Percentiles rank a stretch among this genome's conserved stretches.
phyloP scores from a whole-genome alignment of 768 basidiomycete species.

The Podaxis mareebaensis region DNA sequence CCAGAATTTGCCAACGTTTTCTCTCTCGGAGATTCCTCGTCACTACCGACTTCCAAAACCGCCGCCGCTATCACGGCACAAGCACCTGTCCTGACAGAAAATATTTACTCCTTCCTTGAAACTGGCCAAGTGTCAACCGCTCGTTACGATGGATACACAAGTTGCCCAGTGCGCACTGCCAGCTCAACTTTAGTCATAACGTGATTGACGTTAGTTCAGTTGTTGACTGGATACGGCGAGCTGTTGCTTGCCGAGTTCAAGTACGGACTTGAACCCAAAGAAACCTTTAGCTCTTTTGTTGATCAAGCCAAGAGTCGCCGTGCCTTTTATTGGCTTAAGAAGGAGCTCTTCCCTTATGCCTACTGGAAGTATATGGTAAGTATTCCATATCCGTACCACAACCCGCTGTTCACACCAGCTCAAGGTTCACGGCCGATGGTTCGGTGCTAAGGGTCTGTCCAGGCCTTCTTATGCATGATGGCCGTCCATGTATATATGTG shows the following conservation, averaged over 20 bases:
- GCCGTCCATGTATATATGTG: not conserved
- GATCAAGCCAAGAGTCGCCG: constrained; percentile 77
- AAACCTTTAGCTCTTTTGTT: constrained; percentile 71
- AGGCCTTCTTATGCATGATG: constrained; percentile 30
- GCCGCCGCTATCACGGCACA: constrained; percentile 92
- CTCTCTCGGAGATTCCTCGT: constrained; percentile 89
- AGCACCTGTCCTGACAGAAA: constrained; percentile 88
- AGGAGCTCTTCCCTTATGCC: constrained; percentile 71
- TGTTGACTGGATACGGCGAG: constrained; percentile 80
- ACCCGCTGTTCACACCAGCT: constrained; percentile 33
- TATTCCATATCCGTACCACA: constrained; percentile 5
- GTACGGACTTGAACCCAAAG: constrained; percentile 86
- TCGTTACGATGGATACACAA: constrained; percentile 85
- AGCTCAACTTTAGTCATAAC: constrained; percentile 3
- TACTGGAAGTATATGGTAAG: constrained; percentile 79
- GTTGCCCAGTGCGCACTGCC: constrained; percentile 68
- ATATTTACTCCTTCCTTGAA: constrained; percentile 74
- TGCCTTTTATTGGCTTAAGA: constrained; percentile 87
- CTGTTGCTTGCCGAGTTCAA: constrained; percentile 92
- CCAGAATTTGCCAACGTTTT: constrained; percentile 82
- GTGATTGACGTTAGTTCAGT: constrained; percentile 36
- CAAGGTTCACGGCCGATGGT: constrained; percentile 48
- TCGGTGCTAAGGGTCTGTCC: constrained; percentile 35
- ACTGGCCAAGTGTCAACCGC: constrained; percentile 71
- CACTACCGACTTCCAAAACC: constrained; percentile 93